Evolutionary conservation across 495 filamentous ascomycete species (phyloP).

Genomic region (Bombardia bombarda): DNA sequence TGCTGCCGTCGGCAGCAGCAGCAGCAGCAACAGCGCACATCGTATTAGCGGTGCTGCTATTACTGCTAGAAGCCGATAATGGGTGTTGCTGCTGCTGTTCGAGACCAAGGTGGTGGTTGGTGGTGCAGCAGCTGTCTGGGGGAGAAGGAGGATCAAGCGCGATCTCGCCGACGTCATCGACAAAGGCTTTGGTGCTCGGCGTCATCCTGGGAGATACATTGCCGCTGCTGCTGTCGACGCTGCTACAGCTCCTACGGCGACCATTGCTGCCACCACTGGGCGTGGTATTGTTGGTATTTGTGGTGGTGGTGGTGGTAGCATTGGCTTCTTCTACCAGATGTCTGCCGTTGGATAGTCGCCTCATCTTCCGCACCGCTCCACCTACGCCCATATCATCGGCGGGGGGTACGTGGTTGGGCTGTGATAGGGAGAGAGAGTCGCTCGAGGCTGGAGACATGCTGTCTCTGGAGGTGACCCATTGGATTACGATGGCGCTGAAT

Average conservation of each 20-base stretch:
- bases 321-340: not conserved
- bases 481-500: slow-evolving; percentile 43
- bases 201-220: slow-evolving; percentile 3
- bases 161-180: slow-evolving; percentile 15
- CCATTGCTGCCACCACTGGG: too few relatives aligned
- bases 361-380: not conserved
- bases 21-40: too few relatives aligned
- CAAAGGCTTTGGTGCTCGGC: slow-evolving; percentile 15
- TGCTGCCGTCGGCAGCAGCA: too few relatives aligned
- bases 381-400: slow-evolving; percentile 11
- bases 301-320: not conserved
- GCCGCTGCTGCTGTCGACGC: not conserved
- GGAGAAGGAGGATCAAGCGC: too few relatives aligned
- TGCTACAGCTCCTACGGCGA: too few relatives aligned
- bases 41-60: too few relatives aligned
- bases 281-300: too few relatives aligned
- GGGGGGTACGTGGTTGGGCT: not conserved
- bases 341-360: not conserved
- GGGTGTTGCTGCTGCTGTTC: not conserved
- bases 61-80: too few relatives aligned
- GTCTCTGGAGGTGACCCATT: slow-evolving; percentile 47
- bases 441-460: slow-evolving; percentile 15
- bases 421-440: slow-evolving; percentile 10
- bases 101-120: not conserved
- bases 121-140: not conserved